Evolutionary conservation across 257 asterid genomes (phyloP).

Genomic region (Nyctanthes arbortristis): DNA sequence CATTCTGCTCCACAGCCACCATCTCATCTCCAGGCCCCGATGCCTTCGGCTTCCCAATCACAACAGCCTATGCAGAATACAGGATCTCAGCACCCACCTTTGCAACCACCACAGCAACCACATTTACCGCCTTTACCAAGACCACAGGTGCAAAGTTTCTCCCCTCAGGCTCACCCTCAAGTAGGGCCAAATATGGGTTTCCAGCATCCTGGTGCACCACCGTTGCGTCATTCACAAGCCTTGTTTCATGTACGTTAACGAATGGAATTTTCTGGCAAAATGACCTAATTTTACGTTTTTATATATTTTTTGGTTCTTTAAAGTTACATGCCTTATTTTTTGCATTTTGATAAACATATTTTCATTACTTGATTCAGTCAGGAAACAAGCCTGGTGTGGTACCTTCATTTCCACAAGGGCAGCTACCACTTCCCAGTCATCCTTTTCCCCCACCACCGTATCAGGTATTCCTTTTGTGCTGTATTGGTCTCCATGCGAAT

Average conservation of each 20-base stretch:
- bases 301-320: too few species aligned
- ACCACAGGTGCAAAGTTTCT: slow-evolving; percentile 56
- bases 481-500: slow-evolving; percentile 11
- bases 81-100: slow-evolving; percentile 56
- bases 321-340: background rate
- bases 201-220: slow-evolving; percentile 73
- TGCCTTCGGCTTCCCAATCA: slow-evolving; percentile 59
- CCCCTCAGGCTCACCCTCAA: slow-evolving; percentile 74
- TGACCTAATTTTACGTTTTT: background rate
- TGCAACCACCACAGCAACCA: slow-evolving; percentile 61
- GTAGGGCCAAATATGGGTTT: slow-evolving; percentile 67
- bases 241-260: slow-evolving; percentile 70
- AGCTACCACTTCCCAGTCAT: slow-evolving; percentile 67
- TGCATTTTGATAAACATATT: slow-evolving; percentile 9
- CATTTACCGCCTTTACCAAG: slow-evolving; percentile 67
- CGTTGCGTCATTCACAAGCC: slow-evolving; percentile 78
- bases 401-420: slow-evolving; percentile 76
- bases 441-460: slow-evolving; percentile 57
- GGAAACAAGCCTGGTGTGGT: slow-evolving; percentile 67
- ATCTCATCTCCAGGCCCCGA: slow-evolving; percentile 58
- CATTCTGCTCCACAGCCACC: slow-evolving; percentile 59
- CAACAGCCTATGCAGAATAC: slow-evolving; percentile 66
- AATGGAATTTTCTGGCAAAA: background rate
- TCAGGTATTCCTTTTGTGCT: slow-evolving; percentile 58
- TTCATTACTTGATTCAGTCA: slow-evolving; percentile 54